Evolutionary conservation across 169 alveolate genomes (phyloP), one percentile per base, ranked within the genome.

Genomic region (Nephromyces sp.): DNA sequence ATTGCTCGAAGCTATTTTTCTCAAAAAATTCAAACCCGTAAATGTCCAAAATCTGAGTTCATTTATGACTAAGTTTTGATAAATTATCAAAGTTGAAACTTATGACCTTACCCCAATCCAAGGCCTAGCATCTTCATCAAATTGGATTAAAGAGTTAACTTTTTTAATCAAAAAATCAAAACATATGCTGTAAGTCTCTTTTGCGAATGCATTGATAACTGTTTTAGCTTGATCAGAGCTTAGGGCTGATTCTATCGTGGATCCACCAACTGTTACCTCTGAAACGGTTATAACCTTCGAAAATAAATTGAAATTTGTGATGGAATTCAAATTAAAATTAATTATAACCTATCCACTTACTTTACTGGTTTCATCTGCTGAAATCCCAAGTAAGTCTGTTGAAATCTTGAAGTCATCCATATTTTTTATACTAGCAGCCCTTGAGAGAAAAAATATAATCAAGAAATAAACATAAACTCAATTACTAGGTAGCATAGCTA

Each of bases 1-100:
- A 79, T 75, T 90, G 89, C 71, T 92, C 96, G 79, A 85, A 87
- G 6, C 90, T 82, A 83, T 92, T 90, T 25, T 79, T 57, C 34
- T 88, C 87, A 71, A 88, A 90, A 15, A 86, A 90, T 82, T 92
- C 96, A 70, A 91, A 91, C 0, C 96, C 96, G 53, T 86, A 91
- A 29, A 89, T 89, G 66, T 91, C 96, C 53, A 89, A 72, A 28
- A 89, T 53, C 62, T 64, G 51, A 6, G n/a, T 64, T 25, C 2
- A 43, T n/a, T 15, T 43, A 43, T n/a, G n/a, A n/a, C n/a, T 15
- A 15, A 15, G n/a, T 43, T 43, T 43, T 43, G 15, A 8, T 62
- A n/a, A n/a, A 15, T 6, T 8, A 6, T 5, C 34, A 66, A 66
- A 66, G 6, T 28, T 24, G 72, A 64, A 66, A 32, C 1, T 0